Evolutionary conservation across 176 grass and related monocot genomes (phyloP).

Genomic region (Phyllostachys edulis): DNA sequence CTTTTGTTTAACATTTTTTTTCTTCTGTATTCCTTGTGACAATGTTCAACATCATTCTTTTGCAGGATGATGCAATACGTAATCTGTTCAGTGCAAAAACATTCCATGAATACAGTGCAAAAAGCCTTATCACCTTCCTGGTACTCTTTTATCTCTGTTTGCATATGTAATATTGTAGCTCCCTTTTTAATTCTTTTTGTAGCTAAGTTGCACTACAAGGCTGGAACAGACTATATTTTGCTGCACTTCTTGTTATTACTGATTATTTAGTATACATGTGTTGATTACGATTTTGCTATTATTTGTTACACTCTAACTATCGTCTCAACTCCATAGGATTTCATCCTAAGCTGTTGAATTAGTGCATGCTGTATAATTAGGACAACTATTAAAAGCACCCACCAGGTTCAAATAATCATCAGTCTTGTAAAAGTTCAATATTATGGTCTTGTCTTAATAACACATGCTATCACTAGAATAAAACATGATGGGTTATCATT

Average conservation of each 20-base stretch:
- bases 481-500: neutral
- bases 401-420: slow-evolving; percentile 1
- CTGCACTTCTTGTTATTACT: neutral
- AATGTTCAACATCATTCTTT: slow-evolving; percentile 33
- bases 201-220: neutral
- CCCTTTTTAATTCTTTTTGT: neutral
- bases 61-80: slow-evolving; percentile 96
- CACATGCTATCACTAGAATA: slow-evolving; percentile 7
- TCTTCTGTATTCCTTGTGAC: slow-evolving; percentile 11
- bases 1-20: neutral
- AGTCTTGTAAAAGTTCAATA: neutral
- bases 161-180: neutral
- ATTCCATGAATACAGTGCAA: slow-evolving; percentile 96
- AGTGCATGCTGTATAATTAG: slow-evolving; percentile 7
- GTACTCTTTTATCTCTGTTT: slow-evolving; percentile 43
- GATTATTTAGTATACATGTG: neutral
- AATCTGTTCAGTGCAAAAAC: slow-evolving; percentile 99
- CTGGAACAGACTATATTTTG: neutral
- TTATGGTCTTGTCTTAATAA: neutral
- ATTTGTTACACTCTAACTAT: neutral
- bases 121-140: slow-evolving; percentile 97
- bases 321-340: neutral
- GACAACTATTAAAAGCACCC: neutral
- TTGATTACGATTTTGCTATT: neutral
- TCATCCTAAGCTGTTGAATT: slow-evolving; percentile 26